A percentile compares a stretch with the other conserved stretches of the same genome.
Conservation (phyloP, 2,329 filamentous ascomycete genomes). For the Aspergillus hiratsukae region DNA sequence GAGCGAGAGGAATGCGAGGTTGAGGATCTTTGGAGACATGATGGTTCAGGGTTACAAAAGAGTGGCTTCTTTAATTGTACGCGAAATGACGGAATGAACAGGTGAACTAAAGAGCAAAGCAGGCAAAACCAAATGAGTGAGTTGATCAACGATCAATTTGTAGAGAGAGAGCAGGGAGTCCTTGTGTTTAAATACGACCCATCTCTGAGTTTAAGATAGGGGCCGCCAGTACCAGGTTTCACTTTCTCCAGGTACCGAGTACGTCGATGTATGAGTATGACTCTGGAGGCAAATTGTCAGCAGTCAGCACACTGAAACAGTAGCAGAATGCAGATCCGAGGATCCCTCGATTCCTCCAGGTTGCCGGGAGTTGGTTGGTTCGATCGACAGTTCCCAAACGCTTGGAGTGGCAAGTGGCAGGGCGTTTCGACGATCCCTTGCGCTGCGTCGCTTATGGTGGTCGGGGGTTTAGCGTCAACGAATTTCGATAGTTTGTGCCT, state of each 20-base stretch:
- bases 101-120: neutral
- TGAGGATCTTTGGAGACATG: slow-evolving; percentile 1
- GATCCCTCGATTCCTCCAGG: slow-evolving; percentile 10
- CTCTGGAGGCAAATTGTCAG: slow-evolving; percentile 10
- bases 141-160: neutral
- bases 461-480: neutral
- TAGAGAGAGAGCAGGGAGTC: neutral
- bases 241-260: neutral
- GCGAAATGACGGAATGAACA: neutral
- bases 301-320: slow-evolving; percentile 14
- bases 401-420: neutral
- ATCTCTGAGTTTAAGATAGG: neutral
- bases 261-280: slow-evolving; percentile 8
- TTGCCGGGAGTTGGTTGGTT: slow-evolving; percentile 7
- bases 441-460: neutral
- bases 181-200: neutral
- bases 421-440: slow-evolving; percentile 12
- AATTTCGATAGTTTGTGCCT: neutral
- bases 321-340: slow-evolving; percentile 14
- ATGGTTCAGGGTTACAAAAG: neutral
- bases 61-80: neutral
- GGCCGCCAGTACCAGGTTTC: neutral
- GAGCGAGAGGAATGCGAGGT: slow-evolving; percentile 6
- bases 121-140: neutral
- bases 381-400: slow-evolving; percentile 5